Percentiles rank a stretch among this genome's conserved stretches.
These are phyloP conservation scores for Westerdykella sp. DNA, from an alignment of 2,329 filamentous ascomycete genomes.

Conservation along the genomic window DNA sequence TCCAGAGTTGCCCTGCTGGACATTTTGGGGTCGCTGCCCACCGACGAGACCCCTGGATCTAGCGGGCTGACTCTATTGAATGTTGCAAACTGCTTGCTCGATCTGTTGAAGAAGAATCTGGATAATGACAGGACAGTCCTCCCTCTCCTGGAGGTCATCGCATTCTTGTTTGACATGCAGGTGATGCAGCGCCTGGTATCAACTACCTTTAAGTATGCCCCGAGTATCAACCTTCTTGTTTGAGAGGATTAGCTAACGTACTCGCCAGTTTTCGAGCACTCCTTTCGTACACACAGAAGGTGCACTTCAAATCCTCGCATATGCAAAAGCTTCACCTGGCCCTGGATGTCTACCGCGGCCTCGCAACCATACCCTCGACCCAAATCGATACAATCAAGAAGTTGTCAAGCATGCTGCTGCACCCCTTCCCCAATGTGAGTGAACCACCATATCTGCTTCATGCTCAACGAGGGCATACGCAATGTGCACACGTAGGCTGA, in stretches of 20 bases:
- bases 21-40: conserved; percentile 26
- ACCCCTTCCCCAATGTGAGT: conserved; percentile 68
- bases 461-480: neutral
- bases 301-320: conserved; percentile 76
- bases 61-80: conserved; percentile 19
- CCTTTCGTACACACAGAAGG: conserved; percentile 66
- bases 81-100: conserved; percentile 20
- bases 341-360: conserved; percentile 68
- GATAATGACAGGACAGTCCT: conserved; percentile 64
- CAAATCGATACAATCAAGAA: conserved; percentile 58
- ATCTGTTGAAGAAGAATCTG: conserved; percentile 25
- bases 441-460: neutral
- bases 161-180: conserved; percentile 56
- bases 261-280: conserved; percentile 50
- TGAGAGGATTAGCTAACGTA: neutral
- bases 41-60: neutral
- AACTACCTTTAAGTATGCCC: conserved; percentile 49
- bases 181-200: conserved; percentile 36
- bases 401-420: conserved; percentile 65
- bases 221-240: neutral
- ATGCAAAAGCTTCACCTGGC: conserved; percentile 76
- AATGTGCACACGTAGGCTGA: conserved; percentile 2
- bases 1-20: conserved; percentile 59
- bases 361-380: conserved; percentile 52
- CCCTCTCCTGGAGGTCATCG: conserved; percentile 68